A percentile compares a stretch with the other conserved stretches of the same genome.
Conservation (phyloP, 371 early-diverging fungal species). For the Lichtheimia hyalospora region DNA sequence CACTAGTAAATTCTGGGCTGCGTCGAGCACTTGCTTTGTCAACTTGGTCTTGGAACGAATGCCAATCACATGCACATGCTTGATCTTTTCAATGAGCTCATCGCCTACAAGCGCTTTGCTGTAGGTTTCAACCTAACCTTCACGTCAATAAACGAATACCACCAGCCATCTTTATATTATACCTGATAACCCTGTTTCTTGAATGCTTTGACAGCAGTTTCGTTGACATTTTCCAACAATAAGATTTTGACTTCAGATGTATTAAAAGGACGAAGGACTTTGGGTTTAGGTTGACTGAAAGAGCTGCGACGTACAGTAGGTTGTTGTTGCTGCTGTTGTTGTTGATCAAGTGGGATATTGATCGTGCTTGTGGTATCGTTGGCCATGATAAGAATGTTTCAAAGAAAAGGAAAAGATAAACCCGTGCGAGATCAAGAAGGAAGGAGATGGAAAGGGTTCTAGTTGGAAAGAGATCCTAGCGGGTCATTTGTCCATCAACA, state of each 20-base stretch:
- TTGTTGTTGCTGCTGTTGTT: neutral
- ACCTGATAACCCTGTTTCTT: slow-evolving; percentile 91
- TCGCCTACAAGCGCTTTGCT: slow-evolving; percentile 87
- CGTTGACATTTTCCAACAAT: slow-evolving; percentile 89
- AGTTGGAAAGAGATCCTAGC: too few species aligned
- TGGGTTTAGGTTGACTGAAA: slow-evolving; percentile 29
- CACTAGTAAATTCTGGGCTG: slow-evolving; percentile 86
- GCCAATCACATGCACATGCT: slow-evolving; percentile 91
- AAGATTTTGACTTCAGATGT: slow-evolving; percentile 78
- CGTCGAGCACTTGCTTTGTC: slow-evolving; percentile 79
- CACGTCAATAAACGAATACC: neutral
- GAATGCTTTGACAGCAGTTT: slow-evolving; percentile 82
- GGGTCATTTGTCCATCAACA: too few species aligned
- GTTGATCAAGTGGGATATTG: too few species aligned
- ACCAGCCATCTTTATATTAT: slow-evolving; percentile 8
- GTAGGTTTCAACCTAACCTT: slow-evolving; percentile 78
- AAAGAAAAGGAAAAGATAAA: slow-evolving; percentile 3
- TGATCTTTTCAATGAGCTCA: slow-evolving; percentile 88
- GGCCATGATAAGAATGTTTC: slow-evolving; percentile 10
- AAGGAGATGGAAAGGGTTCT: too few species aligned
- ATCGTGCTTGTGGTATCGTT: slow-evolving; percentile 10
- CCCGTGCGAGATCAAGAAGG: neutral
- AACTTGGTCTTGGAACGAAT: slow-evolving; percentile 94
- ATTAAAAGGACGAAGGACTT: slow-evolving; percentile 66
- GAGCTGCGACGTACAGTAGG: slow-evolving; percentile 16